Evolutionary conservation across 345 rosid genomes (phyloP).

Genomic region (Gossypium arboreum): DNA sequence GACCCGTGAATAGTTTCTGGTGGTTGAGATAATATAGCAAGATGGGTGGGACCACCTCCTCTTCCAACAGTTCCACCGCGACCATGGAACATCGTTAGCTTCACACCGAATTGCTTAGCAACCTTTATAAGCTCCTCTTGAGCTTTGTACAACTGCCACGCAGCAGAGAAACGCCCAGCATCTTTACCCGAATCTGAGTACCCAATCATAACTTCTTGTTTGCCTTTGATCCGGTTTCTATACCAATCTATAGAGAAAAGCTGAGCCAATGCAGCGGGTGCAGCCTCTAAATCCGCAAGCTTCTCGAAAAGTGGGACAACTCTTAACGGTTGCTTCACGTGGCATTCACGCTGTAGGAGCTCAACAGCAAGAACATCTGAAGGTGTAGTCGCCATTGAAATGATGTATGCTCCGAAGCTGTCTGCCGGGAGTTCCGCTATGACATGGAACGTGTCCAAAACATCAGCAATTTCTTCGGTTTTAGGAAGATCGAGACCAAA

Average conservation of each 20-base stretch:
- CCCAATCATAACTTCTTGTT: slow-evolving; percentile 99
- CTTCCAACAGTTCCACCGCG: slow-evolving; percentile 99
- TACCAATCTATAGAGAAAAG: slow-evolving; percentile 97
- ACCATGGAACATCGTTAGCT: slow-evolving; percentile 98
- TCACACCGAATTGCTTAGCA: slow-evolving; percentile 75
- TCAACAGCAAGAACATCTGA: slow-evolving; percentile 97
- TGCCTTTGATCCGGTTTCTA: slow-evolving; percentile 76
- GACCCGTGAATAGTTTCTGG: slow-evolving; percentile 97
- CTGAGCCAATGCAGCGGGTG: slow-evolving; percentile 89
- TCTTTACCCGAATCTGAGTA: slow-evolving; percentile 98
- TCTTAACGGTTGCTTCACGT: slow-evolving; percentile 75
- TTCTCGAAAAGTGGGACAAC: slow-evolving; percentile 99
- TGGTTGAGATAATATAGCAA: slow-evolving; percentile 97
- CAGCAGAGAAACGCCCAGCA: slow-evolving; percentile 93
- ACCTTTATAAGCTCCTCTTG: slow-evolving; percentile 96
- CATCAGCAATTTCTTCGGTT: slow-evolving; percentile 93
- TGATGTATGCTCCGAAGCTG: slow-evolving; percentile 87
- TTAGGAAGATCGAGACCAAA: slow-evolving; percentile 93
- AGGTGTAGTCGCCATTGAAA: slow-evolving; percentile 94
- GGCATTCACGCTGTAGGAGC: slow-evolving; percentile 95
- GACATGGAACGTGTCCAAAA: slow-evolving; percentile 76
- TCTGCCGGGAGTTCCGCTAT: slow-evolving; percentile 79
- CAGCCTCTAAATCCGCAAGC: slow-evolving; percentile 93
- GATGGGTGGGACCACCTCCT: slow-evolving; percentile 99
- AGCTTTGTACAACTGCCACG: slow-evolving; percentile 97